phyloP scores from a whole-genome alignment of 176 grass and related monocot species.

The Eragrostis nindensis region DNA sequence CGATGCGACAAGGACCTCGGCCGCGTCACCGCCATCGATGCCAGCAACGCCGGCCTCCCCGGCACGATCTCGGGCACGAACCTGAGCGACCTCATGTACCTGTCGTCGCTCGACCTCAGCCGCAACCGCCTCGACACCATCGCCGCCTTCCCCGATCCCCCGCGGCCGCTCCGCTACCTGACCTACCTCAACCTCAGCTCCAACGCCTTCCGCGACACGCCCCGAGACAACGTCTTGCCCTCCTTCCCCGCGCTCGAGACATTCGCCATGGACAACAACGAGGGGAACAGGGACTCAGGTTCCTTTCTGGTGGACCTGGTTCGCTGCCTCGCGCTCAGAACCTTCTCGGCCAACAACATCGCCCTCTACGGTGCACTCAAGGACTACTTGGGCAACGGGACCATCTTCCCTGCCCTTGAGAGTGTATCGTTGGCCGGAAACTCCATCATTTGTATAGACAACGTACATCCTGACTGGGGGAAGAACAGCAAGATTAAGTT shows the following conservation, averaged over 20 bases:
- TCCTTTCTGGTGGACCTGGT: neutral
- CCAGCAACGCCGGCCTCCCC: slow-evolving; percentile 18
- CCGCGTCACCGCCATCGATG: slow-evolving; percentile 23
- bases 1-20: neutral
- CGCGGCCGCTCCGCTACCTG: too few species aligned
- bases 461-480: neutral
- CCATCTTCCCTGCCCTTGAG: slow-evolving; percentile 5
- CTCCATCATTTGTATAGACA: rapidly evolving
- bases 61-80: slow-evolving; percentile 21
- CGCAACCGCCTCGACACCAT: neutral
- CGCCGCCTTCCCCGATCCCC: neutral
- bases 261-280: too few species aligned
- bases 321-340: neutral
- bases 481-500: slow-evolving; percentile 16
- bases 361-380: neutral
- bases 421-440: neutral
- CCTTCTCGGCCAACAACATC: slow-evolving; percentile 27
- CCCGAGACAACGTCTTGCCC: neutral
- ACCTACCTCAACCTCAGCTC: neutral
- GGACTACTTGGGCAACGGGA: neutral
- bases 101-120: slow-evolving; percentile 23
- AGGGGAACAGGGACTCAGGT: too few species aligned
- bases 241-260: too few species aligned
- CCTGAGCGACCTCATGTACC: neutral
- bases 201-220: neutral